Conservation (phyloP, 148 eudicot species). For the Bassia scoparia region DNA sequence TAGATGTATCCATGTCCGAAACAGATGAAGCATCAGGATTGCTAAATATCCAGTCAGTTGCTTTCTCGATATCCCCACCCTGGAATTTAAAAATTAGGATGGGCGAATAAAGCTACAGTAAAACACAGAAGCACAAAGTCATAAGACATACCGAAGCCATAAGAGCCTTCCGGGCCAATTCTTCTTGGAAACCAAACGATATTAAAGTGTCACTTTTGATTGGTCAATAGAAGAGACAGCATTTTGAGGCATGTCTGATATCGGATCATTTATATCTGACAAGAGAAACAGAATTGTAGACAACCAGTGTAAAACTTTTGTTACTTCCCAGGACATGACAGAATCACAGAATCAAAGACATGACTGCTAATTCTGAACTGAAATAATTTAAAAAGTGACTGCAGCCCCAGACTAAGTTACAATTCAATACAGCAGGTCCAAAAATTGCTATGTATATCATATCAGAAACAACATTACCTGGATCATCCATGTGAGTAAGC, state of each 20-base stretch:
- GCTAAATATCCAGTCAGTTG: constrained; percentile 95
- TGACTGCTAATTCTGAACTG: background rate
- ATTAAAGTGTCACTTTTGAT: constrained; percentile 62
- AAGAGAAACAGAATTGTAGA: constrained; percentile 19
- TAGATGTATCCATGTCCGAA: constrained; percentile 64
- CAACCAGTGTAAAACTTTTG: no score
- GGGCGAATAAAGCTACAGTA: background rate
- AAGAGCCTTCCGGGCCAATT: constrained; percentile 70
- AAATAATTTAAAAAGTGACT: background rate
- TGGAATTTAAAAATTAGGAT: constrained; percentile 20
- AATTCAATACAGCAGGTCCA: background rate
- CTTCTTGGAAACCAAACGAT: constrained; percentile 84
- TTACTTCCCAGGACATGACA: no score
- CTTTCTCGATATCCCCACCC: constrained; percentile 93
- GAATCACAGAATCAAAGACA: constrained; percentile 5
- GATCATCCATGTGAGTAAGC: constrained; percentile 90
- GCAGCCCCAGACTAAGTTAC: background rate
- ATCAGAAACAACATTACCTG: constrained; percentile 45
- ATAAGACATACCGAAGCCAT: constrained; percentile 54
- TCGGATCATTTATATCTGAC: constrained; percentile 84
- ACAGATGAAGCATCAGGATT: constrained; percentile 45
- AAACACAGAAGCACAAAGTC: constrained; percentile 2
- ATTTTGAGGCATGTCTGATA: constrained; percentile 39
- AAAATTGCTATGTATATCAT: background rate
- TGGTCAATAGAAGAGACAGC: constrained; percentile 53